phyloP scores from a whole-genome alignment of 1,139 yeast species.

The Hemisphaericaspora xylofermentans region DNA sequence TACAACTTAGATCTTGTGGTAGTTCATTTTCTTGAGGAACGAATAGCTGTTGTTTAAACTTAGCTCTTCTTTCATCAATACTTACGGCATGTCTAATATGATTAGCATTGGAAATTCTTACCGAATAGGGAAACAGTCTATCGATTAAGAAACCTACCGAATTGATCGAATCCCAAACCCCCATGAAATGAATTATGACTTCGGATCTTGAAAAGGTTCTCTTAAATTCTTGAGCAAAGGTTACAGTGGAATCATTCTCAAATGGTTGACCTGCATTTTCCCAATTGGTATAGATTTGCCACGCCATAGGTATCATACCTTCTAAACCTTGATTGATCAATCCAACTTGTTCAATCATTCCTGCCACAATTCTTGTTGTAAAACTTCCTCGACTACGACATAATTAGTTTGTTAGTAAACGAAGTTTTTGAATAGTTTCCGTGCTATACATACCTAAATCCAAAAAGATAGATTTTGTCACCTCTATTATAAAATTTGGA shows the following conservation, averaged over 20 bases:
- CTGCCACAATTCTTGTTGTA: constrained; percentile 59
- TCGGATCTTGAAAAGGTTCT: constrained; percentile 47
- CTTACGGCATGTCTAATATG: constrained; percentile 67
- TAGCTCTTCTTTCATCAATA: constrained; percentile 62
- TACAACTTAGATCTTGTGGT: not conserved
- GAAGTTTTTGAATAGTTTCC: constrained; percentile 6
- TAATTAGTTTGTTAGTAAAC: constrained; percentile 5
- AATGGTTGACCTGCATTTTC: constrained; percentile 59
- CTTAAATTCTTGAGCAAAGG: constrained; percentile 51
- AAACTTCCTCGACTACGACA: constrained; percentile 58
- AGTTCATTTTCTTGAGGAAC: constrained; percentile 24
- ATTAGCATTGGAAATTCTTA: constrained; percentile 47
- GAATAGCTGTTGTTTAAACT: constrained; percentile 57
- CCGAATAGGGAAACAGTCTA: constrained; percentile 55
- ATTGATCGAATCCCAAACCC: constrained; percentile 66
- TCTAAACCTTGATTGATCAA: constrained; percentile 52
- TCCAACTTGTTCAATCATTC: constrained; percentile 64
- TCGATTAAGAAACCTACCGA: constrained; percentile 61
- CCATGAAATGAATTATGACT: constrained; percentile 54
- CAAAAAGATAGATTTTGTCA: constrained; percentile 55
- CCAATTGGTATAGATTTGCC: constrained; percentile 63
- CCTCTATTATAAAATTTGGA: constrained; percentile 47
- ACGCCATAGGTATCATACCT: constrained; percentile 54
- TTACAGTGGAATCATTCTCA: constrained; percentile 35
- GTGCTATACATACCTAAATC: constrained; percentile 40